Base-by-base conservation (phyloP, 495 filamentous ascomycete genomes). In the Penicillium soppii region DNA sequence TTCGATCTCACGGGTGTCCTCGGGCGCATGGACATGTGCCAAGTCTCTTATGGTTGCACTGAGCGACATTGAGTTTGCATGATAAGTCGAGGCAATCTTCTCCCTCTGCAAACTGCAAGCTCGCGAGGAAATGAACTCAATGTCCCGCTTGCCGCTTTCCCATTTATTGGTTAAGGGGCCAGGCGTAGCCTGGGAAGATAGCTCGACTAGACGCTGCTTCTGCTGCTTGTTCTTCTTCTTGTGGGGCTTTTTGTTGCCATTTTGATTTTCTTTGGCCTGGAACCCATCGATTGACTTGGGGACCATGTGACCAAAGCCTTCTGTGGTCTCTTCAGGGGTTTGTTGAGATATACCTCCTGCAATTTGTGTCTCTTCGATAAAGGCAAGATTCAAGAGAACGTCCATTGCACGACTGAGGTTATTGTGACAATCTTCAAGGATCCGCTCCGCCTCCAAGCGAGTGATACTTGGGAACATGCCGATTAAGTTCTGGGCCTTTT, bases 211-310 rank as follows among this genome's bases (percentile, higher is more conserved):
- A 22, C 52, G 53, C 1, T 47, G 22, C 5, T 50, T n/a, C 12
- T 66, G 56, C 8, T 55, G 40, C 10, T 56, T 47, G 0, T 58
- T 58, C 20, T 57, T 58, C 26, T 67, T 68, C 7, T 43, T 50
- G 20, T 66, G 67, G 35, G 66, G 63, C 67, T 79, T 68, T 73
- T 84, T 41, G 52, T 70, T 47, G 25, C 53, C 66, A 47, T 52
- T 62, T 0, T 57, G 53, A 7, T 58, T 64, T 7, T 75, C 59
- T 5, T 71, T 73, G 8, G 77, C 74, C 21, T 74, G 76, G 58
- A 97, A 97, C 0, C 82, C 91, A 50, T 97, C 90, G 9, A 96
- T 71, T 2, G 92, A 89, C 62, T 87, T 90, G 2, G 80, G 79
- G 10, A 82, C 63, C 4, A 55, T 59, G 1, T 77, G 72, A 2